Base-by-base conservation (phyloP, 441 rosid genomes). In the Adansonia rubrostipa region DNA sequence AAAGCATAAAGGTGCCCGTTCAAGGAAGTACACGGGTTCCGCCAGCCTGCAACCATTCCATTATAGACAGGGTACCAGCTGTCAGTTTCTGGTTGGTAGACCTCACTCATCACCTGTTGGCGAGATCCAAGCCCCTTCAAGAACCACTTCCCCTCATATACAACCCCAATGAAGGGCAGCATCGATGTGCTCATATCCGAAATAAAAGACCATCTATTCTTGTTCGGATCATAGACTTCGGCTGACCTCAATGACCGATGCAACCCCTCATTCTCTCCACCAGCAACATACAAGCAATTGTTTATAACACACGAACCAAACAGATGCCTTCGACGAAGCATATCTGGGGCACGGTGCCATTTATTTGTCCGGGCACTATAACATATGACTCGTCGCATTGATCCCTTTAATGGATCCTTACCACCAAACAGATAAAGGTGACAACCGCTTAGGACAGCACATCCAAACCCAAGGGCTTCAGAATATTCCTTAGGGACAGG, bases 401-500 rank as follows among this genome's bases (percentile, higher is more conserved):
- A 88, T 45, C 89, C 91, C 64, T 86, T 85, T 6, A 82, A 54
- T 4, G 87, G 89, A 60, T 88, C 91, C 78, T 88, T 86, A 57
- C 91, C 91, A 74, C 91, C 91, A 45, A 88, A 88, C 72, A 88
- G 78, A 83, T 88, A 88, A 40, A 88, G 88, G 84, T 88, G 88
- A 62, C 89, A 88, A 9, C 91, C 88, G 78, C 91, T 82, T 8
- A 88, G 85, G 77, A 88, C 88, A 0, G 91, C 89, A 75, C 91
- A 88, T 44, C 91, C 91, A 19, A 88, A 88, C 36, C 89, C 91
- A 72, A 85, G 86, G 65, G 88, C 88, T 80, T 82, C 89, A 1
- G 89, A 82, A 61, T 88, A 88, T 77, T 88, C 91, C 80, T 80
- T 85, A 0, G 91, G 91, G 17, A 88, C 82, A 3, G 91, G 91